These are phyloP conservation scores for Arthrobotrys sinensis DNA, from an alignment of 2,329 filamentous ascomycete genomes.

Conservation along the genomic window DNA sequence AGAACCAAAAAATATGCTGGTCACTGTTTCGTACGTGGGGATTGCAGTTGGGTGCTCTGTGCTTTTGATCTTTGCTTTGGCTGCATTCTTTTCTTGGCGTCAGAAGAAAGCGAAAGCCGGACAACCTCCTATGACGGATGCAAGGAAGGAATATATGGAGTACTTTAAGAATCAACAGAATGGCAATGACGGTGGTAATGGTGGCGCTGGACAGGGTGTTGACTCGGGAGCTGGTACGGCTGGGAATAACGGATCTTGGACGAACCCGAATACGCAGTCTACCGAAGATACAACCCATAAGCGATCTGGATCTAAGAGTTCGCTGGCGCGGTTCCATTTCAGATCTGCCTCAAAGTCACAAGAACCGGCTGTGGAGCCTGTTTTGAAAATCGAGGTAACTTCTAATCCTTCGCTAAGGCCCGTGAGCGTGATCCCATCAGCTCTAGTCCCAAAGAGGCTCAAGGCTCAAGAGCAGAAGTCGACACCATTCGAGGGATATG, in stretches of 20 bases:
- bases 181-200: neutral
- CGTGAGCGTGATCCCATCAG: conserved; percentile 34
- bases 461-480: conserved; percentile 16
- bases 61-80: conserved; percentile 33
- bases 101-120: conserved; percentile 11
- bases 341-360: conserved; percentile 34
- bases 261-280: conserved; percentile 24
- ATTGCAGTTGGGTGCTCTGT: conserved; percentile 49
- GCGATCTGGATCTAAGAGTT: conserved; percentile 27
- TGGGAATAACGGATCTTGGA: conserved; percentile 26
- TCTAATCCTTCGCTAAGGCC: conserved; percentile 41
- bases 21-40: conserved; percentile 48
- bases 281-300: conserved; percentile 11
- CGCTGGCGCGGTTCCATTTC: conserved; percentile 35
- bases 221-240: too few species aligned
- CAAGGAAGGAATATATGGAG: conserved; percentile 39
- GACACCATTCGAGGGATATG: neutral
- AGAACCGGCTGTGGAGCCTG: conserved; percentile 22
- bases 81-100: conserved; percentile 34
- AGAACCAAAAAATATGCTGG: conserved; percentile 39
- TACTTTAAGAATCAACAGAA: conserved; percentile 30
- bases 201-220: neutral
- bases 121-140: conserved; percentile 35
- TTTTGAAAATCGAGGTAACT: conserved; percentile 55
- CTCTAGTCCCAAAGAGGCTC: conserved; percentile 35